Evolutionary conservation across 2,329 filamentous ascomycete genomes (phyloP), one percentile per base, ranked within the genome.

Genomic region (Fusarium sarcochroum): DNA sequence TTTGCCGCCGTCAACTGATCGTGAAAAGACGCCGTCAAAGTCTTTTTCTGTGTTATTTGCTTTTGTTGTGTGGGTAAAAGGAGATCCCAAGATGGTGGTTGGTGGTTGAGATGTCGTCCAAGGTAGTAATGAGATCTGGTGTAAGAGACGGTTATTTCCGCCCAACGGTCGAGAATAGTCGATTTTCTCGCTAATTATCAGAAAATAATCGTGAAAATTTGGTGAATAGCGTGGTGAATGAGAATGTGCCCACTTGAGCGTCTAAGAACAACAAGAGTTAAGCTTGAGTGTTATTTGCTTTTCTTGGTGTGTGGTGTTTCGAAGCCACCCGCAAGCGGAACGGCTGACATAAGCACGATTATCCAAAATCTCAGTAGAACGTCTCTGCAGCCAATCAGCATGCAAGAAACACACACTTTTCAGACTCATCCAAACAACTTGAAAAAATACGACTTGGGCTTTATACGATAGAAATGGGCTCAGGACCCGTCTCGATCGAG

Each of bases 401-500:
- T 62, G 61, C 73, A 68, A 66, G 57, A 63, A 72, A 63, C 66
- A 65, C 71, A 75, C 72, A 77, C 76, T 77, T 76, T 78, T 76
- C 74, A 79, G 75, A 77, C 69, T 79, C 76, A 74, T 67, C 58
- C 59, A 46, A 46, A 55, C 52, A 60, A 18, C 48, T 40, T 50
- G 45, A 51, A 59, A 56, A 49, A 56, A 40, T 56, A 63, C 58
- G 44, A 49, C 58, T 44, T 17, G 20, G 54, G 42, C 46, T 17
- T 38, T 23, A 54, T 48, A 45, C 46, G 46, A 47, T 79, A 77
- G 70, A 71, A 58, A 61, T 64, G 59, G 61, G 52, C n/a, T 30
- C 62, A 45, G 68, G 70, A 37, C 70, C 69, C 40, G 73, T 84
- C 27, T 79, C 78, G 27, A 76, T 82, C 68, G 80, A 84, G 66